Conservation (phyloP, 164 flowering plant genomes). For the Litsea cubeba region DNA sequence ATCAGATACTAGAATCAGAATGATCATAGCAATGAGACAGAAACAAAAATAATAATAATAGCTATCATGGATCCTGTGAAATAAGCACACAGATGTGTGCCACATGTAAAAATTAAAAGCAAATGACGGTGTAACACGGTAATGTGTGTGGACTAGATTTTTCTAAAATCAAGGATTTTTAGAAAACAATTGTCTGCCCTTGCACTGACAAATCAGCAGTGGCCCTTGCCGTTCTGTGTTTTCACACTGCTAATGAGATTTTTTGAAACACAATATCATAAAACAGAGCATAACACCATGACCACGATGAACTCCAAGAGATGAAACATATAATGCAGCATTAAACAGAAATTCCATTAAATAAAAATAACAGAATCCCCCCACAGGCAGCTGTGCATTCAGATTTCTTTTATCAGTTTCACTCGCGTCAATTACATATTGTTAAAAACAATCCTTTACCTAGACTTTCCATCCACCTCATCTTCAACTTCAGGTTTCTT, state of each 20-base stretch:
- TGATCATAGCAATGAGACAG: neutral
- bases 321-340: neutral
- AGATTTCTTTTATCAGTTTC: neutral
- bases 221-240: too few species aligned
- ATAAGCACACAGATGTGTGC: too few species aligned
- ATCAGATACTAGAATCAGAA: neutral
- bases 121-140: too few species aligned
- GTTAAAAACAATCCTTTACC: constrained; percentile 33
- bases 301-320: neutral
- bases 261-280: neutral
- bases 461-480: constrained; percentile 63
- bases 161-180: too few species aligned
- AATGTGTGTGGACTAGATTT: too few species aligned
- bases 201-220: too few species aligned
- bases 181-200: too few species aligned
- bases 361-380: neutral
- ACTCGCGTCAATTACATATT: neutral
- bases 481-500: constrained; percentile 80
- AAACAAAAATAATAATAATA: too few species aligned
- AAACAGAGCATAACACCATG: neutral
- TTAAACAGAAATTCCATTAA: neutral
- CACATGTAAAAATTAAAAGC: too few species aligned
- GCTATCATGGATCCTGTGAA: too few species aligned
- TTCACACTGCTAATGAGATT: too few species aligned
- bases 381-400: neutral